A percentile compares a stretch with the other conserved stretches of the same genome.
Evolutionary conservation across 129 eudicot species (phyloP).

Genomic region (Tagetes erecta): DNA sequence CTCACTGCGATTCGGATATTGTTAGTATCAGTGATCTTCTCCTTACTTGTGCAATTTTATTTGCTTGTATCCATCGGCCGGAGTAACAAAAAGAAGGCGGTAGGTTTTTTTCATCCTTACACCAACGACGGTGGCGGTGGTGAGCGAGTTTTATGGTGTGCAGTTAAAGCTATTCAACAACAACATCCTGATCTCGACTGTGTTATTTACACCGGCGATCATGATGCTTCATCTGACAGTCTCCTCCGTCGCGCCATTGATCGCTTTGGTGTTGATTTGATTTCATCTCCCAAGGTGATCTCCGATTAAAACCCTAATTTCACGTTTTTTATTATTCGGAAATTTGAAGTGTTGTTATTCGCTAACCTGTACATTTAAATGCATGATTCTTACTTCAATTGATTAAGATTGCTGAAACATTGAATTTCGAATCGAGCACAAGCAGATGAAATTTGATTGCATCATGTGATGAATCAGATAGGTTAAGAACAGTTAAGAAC

Average conservation of each 20-base stretch:
- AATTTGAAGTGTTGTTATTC: not conserved
- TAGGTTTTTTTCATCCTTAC: conserved; percentile 91
- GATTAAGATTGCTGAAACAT: not conserved
- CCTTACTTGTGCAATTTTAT: conserved; percentile 6
- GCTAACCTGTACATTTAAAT: not conserved
- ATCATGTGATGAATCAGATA: not conserved
- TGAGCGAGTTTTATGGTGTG: conserved; percentile 95
- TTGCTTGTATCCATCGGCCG: conserved; percentile 34
- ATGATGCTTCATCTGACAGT: conserved; percentile 73
- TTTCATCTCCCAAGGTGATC: conserved; percentile 63
- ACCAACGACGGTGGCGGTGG: conserved; percentile 99
- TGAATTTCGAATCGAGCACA: not conserved
- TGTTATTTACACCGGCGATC: conserved; percentile 84
- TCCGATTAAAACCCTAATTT: not conserved
- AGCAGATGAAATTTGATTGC: not conserved
- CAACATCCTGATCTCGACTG: conserved; percentile 72
- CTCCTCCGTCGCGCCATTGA: conserved; percentile 71
- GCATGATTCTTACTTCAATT: not conserved
- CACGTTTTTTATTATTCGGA: not conserved
- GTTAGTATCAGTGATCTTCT: conserved; percentile 19
- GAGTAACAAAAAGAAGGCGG: conserved; percentile 46
- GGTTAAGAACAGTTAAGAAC: not conserved
- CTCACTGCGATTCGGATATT: conserved; percentile 23
- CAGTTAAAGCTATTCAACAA: conserved; percentile 91
- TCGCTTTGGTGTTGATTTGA: conserved; percentile 82